Conservation (phyloP, 2,329 filamentous ascomycete species). For the Aspergillus brasiliensis region DNA sequence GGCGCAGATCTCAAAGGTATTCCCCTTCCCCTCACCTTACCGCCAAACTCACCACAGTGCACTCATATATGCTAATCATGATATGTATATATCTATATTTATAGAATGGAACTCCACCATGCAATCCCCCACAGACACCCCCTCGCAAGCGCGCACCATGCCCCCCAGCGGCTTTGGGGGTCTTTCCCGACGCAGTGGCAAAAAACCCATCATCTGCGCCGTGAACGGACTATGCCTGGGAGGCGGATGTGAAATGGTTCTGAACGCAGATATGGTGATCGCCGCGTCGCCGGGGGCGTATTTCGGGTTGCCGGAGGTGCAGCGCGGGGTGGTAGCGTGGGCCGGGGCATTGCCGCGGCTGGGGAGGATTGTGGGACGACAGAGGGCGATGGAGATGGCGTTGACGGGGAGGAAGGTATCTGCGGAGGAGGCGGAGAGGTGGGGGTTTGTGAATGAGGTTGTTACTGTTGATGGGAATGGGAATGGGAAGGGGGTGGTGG, state of each 20-base stretch:
- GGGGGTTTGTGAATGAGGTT: constrained; percentile 72
- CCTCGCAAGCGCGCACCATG: constrained; percentile 15
- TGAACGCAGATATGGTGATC: constrained; percentile 72
- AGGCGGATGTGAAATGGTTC: constrained; percentile 74
- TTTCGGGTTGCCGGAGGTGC: constrained; percentile 73
- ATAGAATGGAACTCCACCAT: constrained; percentile 37
- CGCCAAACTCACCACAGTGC: background rate
- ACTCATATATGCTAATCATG: background rate
- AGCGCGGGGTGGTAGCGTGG: constrained; percentile 69
- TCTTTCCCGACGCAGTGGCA: constrained; percentile 48
- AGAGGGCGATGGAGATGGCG: constrained; percentile 72
- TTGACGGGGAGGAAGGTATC: constrained; percentile 63
- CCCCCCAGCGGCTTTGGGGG: constrained; percentile 45
- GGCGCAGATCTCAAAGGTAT: constrained; percentile 49
- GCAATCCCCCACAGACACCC: constrained; percentile 16
- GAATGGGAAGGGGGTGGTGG: constrained; percentile 20
- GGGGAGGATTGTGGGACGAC: constrained; percentile 64
- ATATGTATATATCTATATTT: background rate
- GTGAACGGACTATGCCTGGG: constrained; percentile 76
- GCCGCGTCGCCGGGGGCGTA: constrained; percentile 54
- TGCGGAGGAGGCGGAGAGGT: constrained; percentile 62
- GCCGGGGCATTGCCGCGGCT: constrained; percentile 71
- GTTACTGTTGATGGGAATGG: constrained; percentile 23
- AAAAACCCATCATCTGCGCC: constrained; percentile 73
- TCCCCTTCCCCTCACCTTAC: background rate